Base-by-base conservation (phyloP, 1,139 yeast genomes). In the Yamadazyma triangularis region DNA sequence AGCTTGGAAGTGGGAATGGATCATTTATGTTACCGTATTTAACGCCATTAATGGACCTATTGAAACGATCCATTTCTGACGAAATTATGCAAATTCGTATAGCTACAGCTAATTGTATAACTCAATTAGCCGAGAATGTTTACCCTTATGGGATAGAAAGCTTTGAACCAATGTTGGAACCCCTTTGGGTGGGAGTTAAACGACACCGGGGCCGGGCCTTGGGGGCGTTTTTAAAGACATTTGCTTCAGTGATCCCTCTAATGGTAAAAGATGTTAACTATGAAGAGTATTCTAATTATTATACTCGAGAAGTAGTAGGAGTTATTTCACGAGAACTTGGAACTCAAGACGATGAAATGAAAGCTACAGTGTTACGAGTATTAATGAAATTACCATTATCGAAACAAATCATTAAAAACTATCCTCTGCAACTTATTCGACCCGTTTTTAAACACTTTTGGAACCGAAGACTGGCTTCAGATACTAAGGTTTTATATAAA, bases 101-200 rank as follows among this genome's bases (percentile, higher is more conserved):
- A 4, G 69, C 79, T 8, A 68, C 95, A 0, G 95, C 95, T 0
- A 59, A 70, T 21, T 79, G 96, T 0, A 47, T 89, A 2, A 66
- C 93, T 0, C 75, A 81, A 5, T 55, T 91, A 23, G 97, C 97
- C 0, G 93, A 86, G 29, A 81, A 84, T n/a, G 77, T 89, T 1
- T 68, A 76, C 14, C 98, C 98, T 0, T 87, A 83, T 56, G 98
- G 98, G 29, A 82, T 86, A 34, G 96, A 87, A 46, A 77, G 93
- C 0, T 89, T 91, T 53, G 93, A 84, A 42, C 59, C 53, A 7
- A 54, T 64, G 2, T 52, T 91, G 24, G 91, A 84, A 39, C 86
- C 89, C 0, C 56, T 87, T 6, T 88, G 96, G 95, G 60, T 64
- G 13, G 96, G 95, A 2, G 71, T 87, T 19, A 70, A 78, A 31